Evolutionary conservation across 768 basidiomycete species (phyloP), one percentile per base, ranked within the genome.

Genomic region (Suillus clintonianus): DNA sequence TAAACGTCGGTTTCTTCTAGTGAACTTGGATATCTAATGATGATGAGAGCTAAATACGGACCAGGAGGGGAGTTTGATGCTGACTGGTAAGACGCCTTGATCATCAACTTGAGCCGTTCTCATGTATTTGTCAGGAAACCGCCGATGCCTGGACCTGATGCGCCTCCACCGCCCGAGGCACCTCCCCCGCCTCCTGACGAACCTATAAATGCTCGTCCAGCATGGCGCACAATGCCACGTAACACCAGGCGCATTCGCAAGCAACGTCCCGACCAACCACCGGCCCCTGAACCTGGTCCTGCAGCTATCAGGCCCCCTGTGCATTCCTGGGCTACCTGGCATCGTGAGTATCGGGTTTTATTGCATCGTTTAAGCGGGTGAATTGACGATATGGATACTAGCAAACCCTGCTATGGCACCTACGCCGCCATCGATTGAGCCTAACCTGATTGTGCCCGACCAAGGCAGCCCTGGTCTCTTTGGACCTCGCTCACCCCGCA

Each of bases 11-110:
- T 8, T 30, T 30, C 50, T 42, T 66, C 13, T 66, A 93, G 92
- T 69, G 91, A 94, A 80, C 82, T 95, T 61, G 92, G 90, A 32
- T 85, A 82, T 62, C 79, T 95, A 30, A 74, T 94, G 64, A 80
- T 82, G 68, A 81, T 89, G 81, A 87, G 86, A 73, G 82, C 90
- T 45, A 90, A 90, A 71, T 91, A 92, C 67, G 89, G 88, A 6
- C 87, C 91, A n/a, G 92, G 91, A 62, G 93, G 93, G 58, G 89
- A 92, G 73, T 95, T 90, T 70, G 89, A 93, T 69, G 84, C 89
- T 9, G 87, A 91, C n/a, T 94, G 93, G 92, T 87, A 42, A 66
- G 77, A 58, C 27, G 19, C n/a, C 61, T 7, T 24, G 24, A 42
- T 7, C 8, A 39, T 62, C 47, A 27, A 9, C 43, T 65, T 61